Base-by-base conservation (phyloP, 768 basidiomycete species). In the Boletus sp. region DNA sequence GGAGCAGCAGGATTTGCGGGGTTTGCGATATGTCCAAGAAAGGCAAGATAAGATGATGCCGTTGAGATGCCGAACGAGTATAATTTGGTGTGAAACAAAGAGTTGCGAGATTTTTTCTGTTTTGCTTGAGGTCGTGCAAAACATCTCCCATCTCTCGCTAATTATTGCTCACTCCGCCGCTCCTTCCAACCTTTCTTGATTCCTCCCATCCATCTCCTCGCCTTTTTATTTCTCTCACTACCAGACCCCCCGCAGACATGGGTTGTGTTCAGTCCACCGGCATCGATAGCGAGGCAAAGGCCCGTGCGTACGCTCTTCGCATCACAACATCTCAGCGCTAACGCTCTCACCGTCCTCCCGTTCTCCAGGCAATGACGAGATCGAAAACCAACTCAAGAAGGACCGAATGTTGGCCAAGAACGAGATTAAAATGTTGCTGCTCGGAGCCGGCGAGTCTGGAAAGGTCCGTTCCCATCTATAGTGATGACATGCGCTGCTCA, bases 401-500 rank as follows among this genome's bases (percentile, higher is more conserved):
- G 94, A 96, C 77, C 77, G 89, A 44, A 83, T 90, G 79, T 85
- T 88, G 82, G 87, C 88, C 42, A 92, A 92, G 80, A 94, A 94
- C 66, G 93, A 94, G 73, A 93, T 95, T 69, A 95, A 98, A 79
- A 96, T 98, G 94, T 71, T 98, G 59, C 72, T 98, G 56, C 80
- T 98, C 29, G 96, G 96, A 55, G 94, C 96, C 57, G 94, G 96
- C 76, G 94, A 97, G 81, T 94, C 92, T 52, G 95, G 95, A 66
- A 97, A 98, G 83, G 89, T 89, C 47, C 14, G 78, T 74, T 10
- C 0, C 11, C 40, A 7, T 9, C 9, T 47, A 10, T n/a, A 1
- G 4, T n/a, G 39, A 33, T 47, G 32, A 18, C 45, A 0, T 5
- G 32, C 42, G 37, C 15, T 48, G 47, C 52, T 59, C 65, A 46